Base-by-base conservation (phyloP, 257 asterid genomes). In the Solanum chiquidenum region DNA sequence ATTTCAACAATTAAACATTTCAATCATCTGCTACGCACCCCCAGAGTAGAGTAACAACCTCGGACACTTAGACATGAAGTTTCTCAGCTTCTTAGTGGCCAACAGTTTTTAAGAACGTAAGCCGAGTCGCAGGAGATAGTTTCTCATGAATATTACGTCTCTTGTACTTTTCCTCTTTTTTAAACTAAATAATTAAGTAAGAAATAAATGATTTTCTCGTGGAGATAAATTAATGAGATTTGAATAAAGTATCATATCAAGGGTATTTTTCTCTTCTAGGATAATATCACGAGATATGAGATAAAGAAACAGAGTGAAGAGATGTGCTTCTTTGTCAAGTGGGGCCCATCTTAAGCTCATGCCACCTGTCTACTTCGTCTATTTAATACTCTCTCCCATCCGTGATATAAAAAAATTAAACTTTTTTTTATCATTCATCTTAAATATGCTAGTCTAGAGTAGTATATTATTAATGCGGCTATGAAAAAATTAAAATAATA, bases 311-410 rank as follows among this genome's bases (percentile, higher is more conserved):
- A 85, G 73, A 62, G 58, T 34, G 23, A 73, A 5, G 21, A 74
- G 31, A 87, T 74, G 79, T 74, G 79, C 76, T 44, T 25, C 83
- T 23, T 83, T 87, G 80, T 89, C 88, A 85, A 86, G 79, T 21
- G 88, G 91, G 85, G 10, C 88, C 90, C 88, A 71, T 29, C 8
- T 25, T 68, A 34, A 87, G 37, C 21, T 82, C 60, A 68, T 34
- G 86, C 75, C 89, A 89, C 64, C 88, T 87, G 87, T 87, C 91
- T 37, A 72, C 44, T 79, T 58, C 66, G 31, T 87, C 64, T 66
- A 14, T 55, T 66, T 83, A 76, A 76, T 38, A 12, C 33, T 12
- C 20, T 16, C 77, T 31, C 77, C 5, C 42, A 71, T 71, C 77
- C 77, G 42, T 71, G 42, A 68, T 27, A 68, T 68, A 27, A 64